phyloP scores from a whole-genome alignment of 1,139 yeast species.

The Taphrina sp. region DNA sequence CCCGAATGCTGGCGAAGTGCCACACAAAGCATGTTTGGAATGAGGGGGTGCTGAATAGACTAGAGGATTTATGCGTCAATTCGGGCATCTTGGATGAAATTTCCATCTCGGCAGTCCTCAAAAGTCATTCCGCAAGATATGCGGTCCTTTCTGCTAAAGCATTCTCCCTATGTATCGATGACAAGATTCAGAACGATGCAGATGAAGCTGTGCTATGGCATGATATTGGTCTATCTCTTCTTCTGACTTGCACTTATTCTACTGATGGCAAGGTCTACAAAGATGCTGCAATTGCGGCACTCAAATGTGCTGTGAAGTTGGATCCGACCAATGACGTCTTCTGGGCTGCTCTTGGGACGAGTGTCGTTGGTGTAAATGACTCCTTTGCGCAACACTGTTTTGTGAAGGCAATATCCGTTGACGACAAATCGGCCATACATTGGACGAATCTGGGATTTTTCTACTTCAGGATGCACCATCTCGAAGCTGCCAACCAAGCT shows the following conservation, averaged over 20 bases:
- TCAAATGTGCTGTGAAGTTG: slow-evolving; percentile 66
- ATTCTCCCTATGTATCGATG: neutral
- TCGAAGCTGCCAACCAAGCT: slow-evolving; percentile 69
- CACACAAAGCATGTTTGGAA: neutral
- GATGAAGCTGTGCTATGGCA: slow-evolving; percentile 21
- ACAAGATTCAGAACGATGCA: neutral
- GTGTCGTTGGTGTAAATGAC: slow-evolving; percentile 60
- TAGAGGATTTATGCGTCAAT: neutral
- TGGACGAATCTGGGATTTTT: slow-evolving; percentile 85
- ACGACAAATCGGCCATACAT: slow-evolving; percentile 58
- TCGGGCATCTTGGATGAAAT: neutral
- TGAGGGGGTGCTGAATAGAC: neutral
- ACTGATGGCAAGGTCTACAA: neutral
- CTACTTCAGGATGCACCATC: slow-evolving; percentile 67
- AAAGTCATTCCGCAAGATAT: neutral
- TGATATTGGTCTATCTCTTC: slow-evolving; percentile 40
- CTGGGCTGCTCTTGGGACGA: slow-evolving; percentile 83
- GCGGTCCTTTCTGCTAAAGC: neutral
- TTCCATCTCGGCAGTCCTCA: neutral
- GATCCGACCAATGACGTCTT: slow-evolving; percentile 68
- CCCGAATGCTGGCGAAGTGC: slow-evolving; percentile 2
- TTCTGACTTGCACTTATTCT: slow-evolving; percentile 42
- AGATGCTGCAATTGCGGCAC: slow-evolving; percentile 39
- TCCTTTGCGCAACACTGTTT: slow-evolving; percentile 88
- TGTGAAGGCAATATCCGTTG: slow-evolving; percentile 73